Conservation (phyloP, 2,329 filamentous ascomycete genomes). For the Blumeriella jaapii region DNA sequence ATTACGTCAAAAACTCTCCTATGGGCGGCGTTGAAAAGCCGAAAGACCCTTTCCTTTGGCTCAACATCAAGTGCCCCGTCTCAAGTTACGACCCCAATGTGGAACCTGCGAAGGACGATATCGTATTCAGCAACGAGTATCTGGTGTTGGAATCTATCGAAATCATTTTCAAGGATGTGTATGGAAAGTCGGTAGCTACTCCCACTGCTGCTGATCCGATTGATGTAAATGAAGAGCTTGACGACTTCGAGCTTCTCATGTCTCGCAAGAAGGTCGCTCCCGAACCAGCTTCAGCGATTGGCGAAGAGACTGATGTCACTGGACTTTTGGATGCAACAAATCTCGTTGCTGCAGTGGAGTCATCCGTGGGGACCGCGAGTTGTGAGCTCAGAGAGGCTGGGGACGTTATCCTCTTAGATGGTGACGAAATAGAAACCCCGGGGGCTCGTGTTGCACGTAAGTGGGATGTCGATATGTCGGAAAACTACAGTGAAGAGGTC, state of each 20-base stretch:
- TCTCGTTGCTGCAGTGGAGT: not conserved
- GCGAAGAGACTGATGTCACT: not conserved
- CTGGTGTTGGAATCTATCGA: constrained; percentile 29
- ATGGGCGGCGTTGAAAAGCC: constrained; percentile 20
- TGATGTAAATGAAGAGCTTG: constrained; percentile 1
- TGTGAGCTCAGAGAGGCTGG: not conserved
- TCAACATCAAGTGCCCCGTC: constrained; percentile 50
- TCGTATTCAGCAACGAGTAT: constrained; percentile 50
- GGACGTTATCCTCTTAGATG: not conserved
- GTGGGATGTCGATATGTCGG: constrained; percentile 36
- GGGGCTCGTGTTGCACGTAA: constrained; percentile 5
- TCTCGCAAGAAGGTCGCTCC: constrained; percentile 8
- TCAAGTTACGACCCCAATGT: constrained; percentile 62
- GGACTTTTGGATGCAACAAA: not conserved
- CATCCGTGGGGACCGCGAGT: not conserved
- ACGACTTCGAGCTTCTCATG: constrained; percentile 20
- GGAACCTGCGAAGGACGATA: constrained; percentile 59
- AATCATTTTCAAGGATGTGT: constrained; percentile 20
- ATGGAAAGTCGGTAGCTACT: constrained; percentile 14
- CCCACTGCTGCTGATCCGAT: not conserved
- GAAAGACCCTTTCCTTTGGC: constrained; percentile 47
- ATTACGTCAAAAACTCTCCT: constrained; percentile 31
- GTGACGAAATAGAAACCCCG: not conserved
- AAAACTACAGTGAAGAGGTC: constrained; percentile 31
- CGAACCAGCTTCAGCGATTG: not conserved